Evolutionary conservation across 495 filamentous ascomycete species (phyloP).

Genomic region (Xeromyces bisporus): DNA sequence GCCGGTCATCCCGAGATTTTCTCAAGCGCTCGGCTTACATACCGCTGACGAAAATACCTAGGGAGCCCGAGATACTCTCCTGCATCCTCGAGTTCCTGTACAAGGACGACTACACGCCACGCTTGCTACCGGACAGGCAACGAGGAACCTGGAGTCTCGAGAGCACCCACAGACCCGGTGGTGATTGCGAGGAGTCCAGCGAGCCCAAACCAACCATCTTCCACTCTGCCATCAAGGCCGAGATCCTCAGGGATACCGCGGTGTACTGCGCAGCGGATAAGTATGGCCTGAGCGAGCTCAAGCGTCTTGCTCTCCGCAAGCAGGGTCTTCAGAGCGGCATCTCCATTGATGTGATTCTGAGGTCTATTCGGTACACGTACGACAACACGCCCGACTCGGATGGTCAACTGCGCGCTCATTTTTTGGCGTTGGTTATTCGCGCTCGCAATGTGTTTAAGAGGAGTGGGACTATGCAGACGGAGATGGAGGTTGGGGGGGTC

Average conservation of each 20-base stretch:
- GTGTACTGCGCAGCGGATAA: conserved; percentile 83
- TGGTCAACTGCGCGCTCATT: conserved; percentile 78
- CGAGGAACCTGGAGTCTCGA: conserved; percentile 53
- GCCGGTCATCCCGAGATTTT: neutral
- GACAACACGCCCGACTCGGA: conserved; percentile 85
- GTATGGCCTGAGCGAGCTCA: conserved; percentile 73
- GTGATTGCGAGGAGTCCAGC: conserved; percentile 44
- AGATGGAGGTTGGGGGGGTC: conserved; percentile 86
- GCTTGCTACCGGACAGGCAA: conserved; percentile 31
- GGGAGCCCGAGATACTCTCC: conserved; percentile 48
- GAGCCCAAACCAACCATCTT: conserved; percentile 66
- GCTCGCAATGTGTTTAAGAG: conserved; percentile 87
- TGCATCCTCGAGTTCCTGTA: conserved; percentile 54
- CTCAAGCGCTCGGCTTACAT: too few relatives aligned
- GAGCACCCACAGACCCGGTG: conserved; percentile 29
- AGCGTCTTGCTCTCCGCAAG: conserved; percentile 76
- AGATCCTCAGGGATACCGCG: conserved; percentile 73
- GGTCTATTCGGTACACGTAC: conserved; percentile 83
- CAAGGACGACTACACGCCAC: conserved; percentile 53
- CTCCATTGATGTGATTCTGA: conserved; percentile 70
- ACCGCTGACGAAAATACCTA: conserved; percentile 5
- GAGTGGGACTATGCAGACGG: conserved; percentile 92
- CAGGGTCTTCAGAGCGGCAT: conserved; percentile 79
- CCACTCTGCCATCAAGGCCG: conserved; percentile 45
- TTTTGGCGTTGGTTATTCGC: conserved; percentile 85